Evolutionary conservation across 2,329 filamentous ascomycete species (phyloP).

Genomic region (Diplodia sapinea): DNA sequence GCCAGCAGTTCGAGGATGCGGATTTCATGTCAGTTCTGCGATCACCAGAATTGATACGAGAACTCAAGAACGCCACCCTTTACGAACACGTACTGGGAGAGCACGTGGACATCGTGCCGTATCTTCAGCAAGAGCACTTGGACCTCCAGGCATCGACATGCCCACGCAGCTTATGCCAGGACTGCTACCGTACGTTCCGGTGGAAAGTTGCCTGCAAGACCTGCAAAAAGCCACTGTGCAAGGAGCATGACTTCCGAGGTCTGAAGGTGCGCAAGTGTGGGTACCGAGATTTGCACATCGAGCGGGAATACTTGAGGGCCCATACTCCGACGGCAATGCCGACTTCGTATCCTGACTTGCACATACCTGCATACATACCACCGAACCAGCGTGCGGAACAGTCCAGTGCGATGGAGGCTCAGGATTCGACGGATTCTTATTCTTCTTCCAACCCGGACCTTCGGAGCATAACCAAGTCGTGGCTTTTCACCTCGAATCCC

Average conservation of each 20-base stretch:
- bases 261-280: conserved; percentile 64
- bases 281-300: conserved; percentile 60
- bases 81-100: conserved; percentile 51
- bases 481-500: conserved; percentile 4
- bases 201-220: conserved; percentile 66
- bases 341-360: conserved; percentile 2
- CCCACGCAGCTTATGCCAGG: conserved; percentile 62
- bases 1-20: conserved; percentile 61
- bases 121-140: conserved; percentile 51
- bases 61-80: conserved; percentile 49
- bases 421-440: conserved; percentile 13
- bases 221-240: conserved; percentile 63
- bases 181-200: conserved; percentile 63
- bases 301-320: conserved; percentile 50
- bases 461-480: conserved; percentile 17
- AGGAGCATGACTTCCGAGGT: conserved; percentile 64
- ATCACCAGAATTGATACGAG: conserved; percentile 51
- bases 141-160: conserved; percentile 53
- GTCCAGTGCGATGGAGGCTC: conserved; percentile 18
- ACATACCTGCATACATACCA: conserved; percentile 39
- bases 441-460: conserved; percentile 16
- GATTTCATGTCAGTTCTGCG: conserved; percentile 59
- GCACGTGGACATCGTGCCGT: conserved; percentile 48
- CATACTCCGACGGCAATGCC: conserved; percentile 34
- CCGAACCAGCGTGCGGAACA: conserved; percentile 17